Evolutionary conservation across 805 yeast species (phyloP).

Genomic region (Zygoascus flipseniorum): DNA sequence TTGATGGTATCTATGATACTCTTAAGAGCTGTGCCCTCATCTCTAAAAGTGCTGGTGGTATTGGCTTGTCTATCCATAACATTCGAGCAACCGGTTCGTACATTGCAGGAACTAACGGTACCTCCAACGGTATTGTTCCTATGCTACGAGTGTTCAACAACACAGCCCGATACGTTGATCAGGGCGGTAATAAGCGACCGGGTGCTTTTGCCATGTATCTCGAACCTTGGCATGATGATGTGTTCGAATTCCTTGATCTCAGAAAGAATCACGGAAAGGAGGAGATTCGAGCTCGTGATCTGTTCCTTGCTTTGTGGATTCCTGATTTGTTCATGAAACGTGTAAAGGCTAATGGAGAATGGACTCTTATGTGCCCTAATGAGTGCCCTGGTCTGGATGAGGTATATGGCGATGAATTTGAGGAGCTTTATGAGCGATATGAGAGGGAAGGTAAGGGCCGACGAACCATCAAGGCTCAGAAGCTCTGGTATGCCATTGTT

Average conservation of each 20-base stretch:
- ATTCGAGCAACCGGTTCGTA: constrained; percentile 75
- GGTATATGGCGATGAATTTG: constrained; percentile 72
- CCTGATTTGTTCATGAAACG: constrained; percentile 88
- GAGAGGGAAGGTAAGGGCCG: constrained; percentile 56
- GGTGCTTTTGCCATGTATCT: constrained; percentile 89
- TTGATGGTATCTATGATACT: constrained; percentile 87
- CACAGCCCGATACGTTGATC: constrained; percentile 92
- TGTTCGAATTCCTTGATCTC: constrained; percentile 71
- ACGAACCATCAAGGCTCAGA: constrained; percentile 65
- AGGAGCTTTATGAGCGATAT: constrained; percentile 53
- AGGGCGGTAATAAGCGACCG: constrained; percentile 94
- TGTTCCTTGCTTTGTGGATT: constrained; percentile 88
- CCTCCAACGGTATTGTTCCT: constrained; percentile 83
- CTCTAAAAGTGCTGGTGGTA: constrained; percentile 90
- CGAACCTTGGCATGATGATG: constrained; percentile 95
- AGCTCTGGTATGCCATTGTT: constrained; percentile 75
- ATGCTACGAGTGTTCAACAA: constrained; percentile 89
- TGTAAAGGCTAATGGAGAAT: constrained; percentile 62
- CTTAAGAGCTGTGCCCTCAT: constrained; percentile 78
- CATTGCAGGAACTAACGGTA: constrained; percentile 80
- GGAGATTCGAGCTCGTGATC: constrained; percentile 82
- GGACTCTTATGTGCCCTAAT: constrained; percentile 85
- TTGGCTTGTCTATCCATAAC: constrained; percentile 82
- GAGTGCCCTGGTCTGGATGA: constrained; percentile 78
- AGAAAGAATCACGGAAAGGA: constrained; percentile 91